Base-by-base conservation (phyloP, 2,329 filamentous ascomycete species). In the Calcarisporium arbuscula region DNA sequence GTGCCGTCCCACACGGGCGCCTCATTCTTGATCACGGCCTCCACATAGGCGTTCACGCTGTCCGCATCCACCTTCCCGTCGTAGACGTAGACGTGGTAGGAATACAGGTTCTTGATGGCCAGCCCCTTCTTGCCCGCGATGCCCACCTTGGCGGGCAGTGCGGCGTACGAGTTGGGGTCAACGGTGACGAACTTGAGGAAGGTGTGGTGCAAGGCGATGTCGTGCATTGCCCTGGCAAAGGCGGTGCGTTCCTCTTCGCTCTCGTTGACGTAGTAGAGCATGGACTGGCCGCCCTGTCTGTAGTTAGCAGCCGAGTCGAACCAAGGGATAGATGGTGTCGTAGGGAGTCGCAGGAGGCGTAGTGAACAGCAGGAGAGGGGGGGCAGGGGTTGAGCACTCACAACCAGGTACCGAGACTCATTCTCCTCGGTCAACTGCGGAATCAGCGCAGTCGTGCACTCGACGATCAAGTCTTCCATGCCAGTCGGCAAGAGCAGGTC, bases 131-230 rank as follows among this genome's bases (percentile, higher is more conserved):
- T 49, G 6, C 25, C 27, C 15, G 20, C 23, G 9, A 48, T 42
- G 2, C 68, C 69, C 32, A 72, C 47, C 23, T 54, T 52, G 7
- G 44, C 38, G 2, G 57, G 47, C 48, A 70, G 63, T 16, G 69
- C 62, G 5, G 54, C 57, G 42, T 72, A 72, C 39, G 70, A 65
- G 20, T 44, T 38, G 0, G 56, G 51, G 37, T 72, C 65, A 2
- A 70, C 61, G 2, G 64, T 70, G 5, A 67, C 61, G 40, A 73
- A 72, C 36, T 51, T 53, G 10, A 73, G 55, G 36, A 68, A 71
- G 35, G 51, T 43, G 47, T 67, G 70, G 41, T 60, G 61, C 39
- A 61, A 62, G 2, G 69, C 68, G 2, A 70, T 46, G 5, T 58
- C 54, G 12, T 53, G 50, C 31, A 72, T 53, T 5, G 52, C 45